Evolutionary conservation across 1,284 basidiomycete genomes (phyloP).

Genomic region (Tremellales sp.): DNA sequence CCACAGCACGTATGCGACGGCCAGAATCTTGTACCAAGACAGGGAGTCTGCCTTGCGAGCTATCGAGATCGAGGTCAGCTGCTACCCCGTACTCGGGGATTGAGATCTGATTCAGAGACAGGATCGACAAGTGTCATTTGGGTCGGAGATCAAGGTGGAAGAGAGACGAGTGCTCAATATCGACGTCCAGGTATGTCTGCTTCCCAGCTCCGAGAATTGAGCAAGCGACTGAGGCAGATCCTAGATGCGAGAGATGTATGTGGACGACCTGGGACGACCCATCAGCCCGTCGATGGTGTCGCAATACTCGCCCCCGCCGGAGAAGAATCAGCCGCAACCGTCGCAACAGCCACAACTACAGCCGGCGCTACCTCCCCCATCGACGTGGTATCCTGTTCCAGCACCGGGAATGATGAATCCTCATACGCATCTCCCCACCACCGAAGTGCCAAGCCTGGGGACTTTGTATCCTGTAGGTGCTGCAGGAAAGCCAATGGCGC

Average conservation of each 20-base stretch:
- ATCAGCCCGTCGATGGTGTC: slow-evolving; percentile 31
- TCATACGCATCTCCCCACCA: too few species aligned
- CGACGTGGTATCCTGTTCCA: background rate
- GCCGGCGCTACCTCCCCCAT: background rate
- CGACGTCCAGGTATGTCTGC: slow-evolving; percentile 30
- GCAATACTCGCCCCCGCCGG: slow-evolving; percentile 21
- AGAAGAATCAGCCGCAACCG: background rate
- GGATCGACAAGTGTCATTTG: slow-evolving; percentile 28
- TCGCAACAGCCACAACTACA: background rate
- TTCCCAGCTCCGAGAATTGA: background rate
- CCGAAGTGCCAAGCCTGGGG: too few species aligned
- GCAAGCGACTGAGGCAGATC: background rate
- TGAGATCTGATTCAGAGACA: background rate
- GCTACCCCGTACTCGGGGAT: background rate
- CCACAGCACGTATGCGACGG: slow-evolving; percentile 19
- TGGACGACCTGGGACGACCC: slow-evolving; percentile 26
- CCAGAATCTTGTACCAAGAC: slow-evolving; percentile 30
- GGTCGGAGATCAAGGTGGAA: slow-evolving; percentile 29
- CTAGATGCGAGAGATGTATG: slow-evolving; percentile 26
- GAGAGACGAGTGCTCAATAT: slow-evolving; percentile 24
- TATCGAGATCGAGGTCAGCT: slow-evolving; percentile 30
- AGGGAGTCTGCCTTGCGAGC: slow-evolving; percentile 21
- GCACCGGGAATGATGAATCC: background rate
- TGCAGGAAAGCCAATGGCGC: too few species aligned
- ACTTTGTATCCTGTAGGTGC: too few species aligned